Base-by-base conservation (phyloP, 495 filamentous ascomycete genomes). In the Amorphotheca resinae region DNA sequence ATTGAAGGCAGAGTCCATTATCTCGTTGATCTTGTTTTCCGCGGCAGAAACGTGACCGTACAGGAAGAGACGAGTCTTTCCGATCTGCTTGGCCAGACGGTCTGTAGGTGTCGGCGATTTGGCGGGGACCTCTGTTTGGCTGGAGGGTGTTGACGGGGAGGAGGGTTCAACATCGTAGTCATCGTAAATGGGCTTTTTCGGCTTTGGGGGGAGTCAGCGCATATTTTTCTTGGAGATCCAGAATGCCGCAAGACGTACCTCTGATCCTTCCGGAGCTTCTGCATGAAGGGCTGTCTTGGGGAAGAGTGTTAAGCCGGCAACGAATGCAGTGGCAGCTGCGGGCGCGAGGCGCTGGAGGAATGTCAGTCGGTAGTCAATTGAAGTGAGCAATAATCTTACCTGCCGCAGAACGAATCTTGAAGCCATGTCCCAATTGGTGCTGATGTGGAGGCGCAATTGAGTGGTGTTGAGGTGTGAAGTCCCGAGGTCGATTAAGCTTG, bases 51-150 rank as follows among this genome's bases (percentile, higher is more conserved):
- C 76, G 56, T 89, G 76, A 5, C 63, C 54, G 70, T 95, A 80
- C 31, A 93, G 63, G 68, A 82, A 84, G 30, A 93, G 70, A n/a
- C 91, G 84, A 35, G 70, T 81, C 50, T 69, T 71, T 44, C 80
- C 72, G 59, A 98, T 78, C 59, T 95, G 77, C n/a, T 66, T 69
- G 34, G 89, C 86, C 30, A 98, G 74, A 44, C 88, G 81, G 59
- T 93, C 89, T 38, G 91, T 95, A 12, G 85, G 89, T 9, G 89
- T 87, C 12, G 84, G 83, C n/a, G 46, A 46, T 38, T 54, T 53
- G 6, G 20, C 41, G 15, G 39, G 30, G 16, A 4, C 33, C 22
- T 41, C 17, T 17, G 45, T 18, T 22, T 12, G 18, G 36, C 8
- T 17, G 34, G 43, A 35, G 4, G 42, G 20, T 1, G 31, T 36